phyloP scores from a whole-genome alignment of 176 grass and related monocot genomes.

The Oryza officinalis region DNA sequence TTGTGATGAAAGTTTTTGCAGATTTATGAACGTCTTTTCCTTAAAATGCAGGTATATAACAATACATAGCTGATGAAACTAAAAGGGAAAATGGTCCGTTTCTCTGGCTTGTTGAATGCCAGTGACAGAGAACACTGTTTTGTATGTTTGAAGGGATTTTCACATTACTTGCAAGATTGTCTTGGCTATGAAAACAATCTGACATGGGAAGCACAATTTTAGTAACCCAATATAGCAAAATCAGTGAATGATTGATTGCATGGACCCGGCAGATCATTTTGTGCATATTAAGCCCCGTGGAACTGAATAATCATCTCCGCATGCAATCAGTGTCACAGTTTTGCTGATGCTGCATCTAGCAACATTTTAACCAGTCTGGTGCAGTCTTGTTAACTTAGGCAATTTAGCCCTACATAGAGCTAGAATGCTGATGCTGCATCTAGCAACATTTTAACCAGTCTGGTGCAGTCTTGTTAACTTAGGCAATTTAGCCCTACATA shows the following conservation, averaged over 20 bases:
- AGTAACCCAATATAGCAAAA: background rate
- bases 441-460: no score
- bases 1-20: background rate
- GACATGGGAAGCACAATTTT: background rate
- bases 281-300: background rate
- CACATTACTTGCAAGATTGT: background rate
- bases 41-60: background rate
- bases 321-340: background rate
- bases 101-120: background rate
- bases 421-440: background rate
- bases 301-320: background rate
- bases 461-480: no score
- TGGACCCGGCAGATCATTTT: background rate
- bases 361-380: background rate
- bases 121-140: background rate
- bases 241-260: background rate
- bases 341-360: conserved; percentile 1
- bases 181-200: background rate
- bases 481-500: no score
- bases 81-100: background rate
- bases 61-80: background rate
- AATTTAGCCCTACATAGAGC: background rate
- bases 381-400: background rate
- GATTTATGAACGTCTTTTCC: background rate
- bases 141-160: background rate